Evolutionary conservation across 225 moss, liverwort and hornwort species (phyloP).

Genomic region (Polytrichum formosum): DNA sequence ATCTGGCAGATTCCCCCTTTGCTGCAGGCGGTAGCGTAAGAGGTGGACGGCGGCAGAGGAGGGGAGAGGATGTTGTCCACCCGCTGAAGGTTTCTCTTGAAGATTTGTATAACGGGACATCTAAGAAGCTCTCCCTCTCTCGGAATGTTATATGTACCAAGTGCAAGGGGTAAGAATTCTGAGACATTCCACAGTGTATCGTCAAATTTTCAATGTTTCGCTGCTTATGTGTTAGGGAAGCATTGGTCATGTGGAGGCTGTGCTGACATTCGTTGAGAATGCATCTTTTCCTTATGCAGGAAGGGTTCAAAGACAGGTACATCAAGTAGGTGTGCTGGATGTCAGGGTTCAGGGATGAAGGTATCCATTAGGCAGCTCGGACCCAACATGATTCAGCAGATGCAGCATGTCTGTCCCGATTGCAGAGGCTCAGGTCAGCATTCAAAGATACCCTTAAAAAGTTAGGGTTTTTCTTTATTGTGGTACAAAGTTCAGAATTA

Average conservation of each 20-base stretch:
- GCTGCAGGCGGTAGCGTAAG: constrained; percentile 53
- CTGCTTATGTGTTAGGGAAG: background rate
- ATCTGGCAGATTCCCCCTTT: constrained; percentile 7
- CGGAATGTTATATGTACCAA: constrained; percentile 79
- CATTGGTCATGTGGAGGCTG: background rate
- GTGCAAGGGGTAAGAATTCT: constrained; percentile 73
- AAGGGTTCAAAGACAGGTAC: constrained; percentile 91
- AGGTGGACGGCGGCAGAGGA: constrained; percentile 71
- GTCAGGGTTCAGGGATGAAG: constrained; percentile 91
- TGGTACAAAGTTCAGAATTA: no score
- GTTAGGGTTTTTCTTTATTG: no score
- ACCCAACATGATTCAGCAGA: constrained; percentile 91
- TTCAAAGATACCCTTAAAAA: no score
- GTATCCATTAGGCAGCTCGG: constrained; percentile 84
- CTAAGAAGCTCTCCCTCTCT: constrained; percentile 84
- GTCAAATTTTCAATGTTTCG: background rate
- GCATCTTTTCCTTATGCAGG: constrained; percentile 25
- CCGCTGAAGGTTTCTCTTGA: constrained; percentile 86
- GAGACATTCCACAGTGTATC: no score
- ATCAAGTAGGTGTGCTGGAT: constrained; percentile 73
- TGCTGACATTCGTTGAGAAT: background rate
- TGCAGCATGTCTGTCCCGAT: constrained; percentile 90
- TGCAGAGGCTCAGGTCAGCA: constrained; percentile 66
- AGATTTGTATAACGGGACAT: constrained; percentile 88
- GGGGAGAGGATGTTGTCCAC: constrained; percentile 90